Percentiles rank a stretch among this genome's conserved stretches.
Conservation (phyloP, 1,139 yeast genomes). For the Kodamaea ohmeri region DNA sequence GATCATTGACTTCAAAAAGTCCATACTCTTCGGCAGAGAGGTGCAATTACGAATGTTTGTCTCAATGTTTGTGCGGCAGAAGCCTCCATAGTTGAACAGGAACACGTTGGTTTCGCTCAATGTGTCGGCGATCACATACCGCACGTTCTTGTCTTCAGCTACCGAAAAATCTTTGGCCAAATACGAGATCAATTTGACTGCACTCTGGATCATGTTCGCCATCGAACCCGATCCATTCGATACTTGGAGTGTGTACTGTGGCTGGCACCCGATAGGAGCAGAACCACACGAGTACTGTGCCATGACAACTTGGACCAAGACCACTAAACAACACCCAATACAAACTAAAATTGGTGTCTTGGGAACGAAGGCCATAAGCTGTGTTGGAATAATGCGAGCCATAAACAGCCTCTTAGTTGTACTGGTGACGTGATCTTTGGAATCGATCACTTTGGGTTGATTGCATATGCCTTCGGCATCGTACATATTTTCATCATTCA, state of each 20-base stretch:
- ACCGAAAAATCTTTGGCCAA: conserved; percentile 53
- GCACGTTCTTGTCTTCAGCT: conserved; percentile 19
- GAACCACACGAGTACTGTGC: conserved; percentile 10
- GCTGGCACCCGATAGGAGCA: conserved; percentile 8
- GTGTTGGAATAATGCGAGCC: no score
- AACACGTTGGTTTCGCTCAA: conserved; percentile 41
- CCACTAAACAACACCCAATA: conserved; percentile 5
- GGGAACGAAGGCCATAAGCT: no score
- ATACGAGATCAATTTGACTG: conserved; percentile 51
- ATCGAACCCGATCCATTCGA: conserved; percentile 3
- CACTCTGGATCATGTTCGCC: conserved; percentile 31
- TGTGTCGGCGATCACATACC: conserved; percentile 37
- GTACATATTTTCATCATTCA: no score
- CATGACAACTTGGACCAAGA: conserved; percentile 5
- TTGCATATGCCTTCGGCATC: no score
- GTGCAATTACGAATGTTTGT: conserved; percentile 27
- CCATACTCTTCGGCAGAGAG: conserved; percentile 35
- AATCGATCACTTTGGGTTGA: no score
- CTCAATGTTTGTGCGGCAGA: conserved; percentile 37
- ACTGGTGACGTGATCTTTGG: no score
- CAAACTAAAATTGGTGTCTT: conserved; percentile 5
- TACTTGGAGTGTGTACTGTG: conserved; percentile 11
- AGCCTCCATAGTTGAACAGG: conserved; percentile 48
- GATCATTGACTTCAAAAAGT: conserved; percentile 44
- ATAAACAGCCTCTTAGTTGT: no score